Evolutionary conservation across 352 stramenopile genomes (phyloP).

Genomic region (Elongisporangium anandrum): DNA sequence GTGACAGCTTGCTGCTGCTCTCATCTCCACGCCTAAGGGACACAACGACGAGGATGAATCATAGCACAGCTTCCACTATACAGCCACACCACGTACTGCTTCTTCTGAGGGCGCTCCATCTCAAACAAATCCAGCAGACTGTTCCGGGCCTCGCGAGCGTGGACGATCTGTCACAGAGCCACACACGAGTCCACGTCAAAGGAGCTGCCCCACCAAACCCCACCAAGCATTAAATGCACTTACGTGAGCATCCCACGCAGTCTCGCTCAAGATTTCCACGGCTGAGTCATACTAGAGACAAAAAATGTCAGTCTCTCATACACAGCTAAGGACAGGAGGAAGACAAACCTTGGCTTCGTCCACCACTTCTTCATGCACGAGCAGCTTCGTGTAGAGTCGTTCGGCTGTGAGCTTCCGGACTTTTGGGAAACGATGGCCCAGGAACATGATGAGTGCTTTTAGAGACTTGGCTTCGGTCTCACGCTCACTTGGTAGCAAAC

Average conservation of each 20-base stretch:
- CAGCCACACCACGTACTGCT: constrained; percentile 30
- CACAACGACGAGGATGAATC: background rate
- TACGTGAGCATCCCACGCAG: constrained; percentile 77
- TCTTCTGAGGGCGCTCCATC: constrained; percentile 58
- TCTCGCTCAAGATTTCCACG: constrained; percentile 75
- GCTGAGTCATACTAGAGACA: constrained; percentile 52
- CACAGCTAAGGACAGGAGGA: background rate
- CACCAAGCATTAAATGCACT: constrained; percentile 1
- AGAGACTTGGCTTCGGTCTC: constrained; percentile 52
- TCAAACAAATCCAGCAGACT: constrained; percentile 58
- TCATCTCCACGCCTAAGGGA: constrained; percentile 1
- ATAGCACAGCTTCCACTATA: background rate
- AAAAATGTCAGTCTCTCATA: constrained; percentile 5
- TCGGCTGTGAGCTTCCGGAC: constrained; percentile 82
- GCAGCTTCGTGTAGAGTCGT: constrained; percentile 74
- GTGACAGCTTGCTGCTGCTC: background rate
- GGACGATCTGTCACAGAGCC: constrained; percentile 29
- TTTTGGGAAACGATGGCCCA: constrained; percentile 83
- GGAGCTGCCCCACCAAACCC: background rate
- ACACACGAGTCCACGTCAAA: constrained; percentile 3
- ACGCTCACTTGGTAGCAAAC: constrained; percentile 58
- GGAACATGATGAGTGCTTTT: constrained; percentile 68
- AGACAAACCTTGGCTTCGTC: constrained; percentile 49
- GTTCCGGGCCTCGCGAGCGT: constrained; percentile 49
- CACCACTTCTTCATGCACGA: constrained; percentile 72